Evolutionary conservation across 352 stramenopile genomes (phyloP).

Genomic region (Thalassiosira ordinaria): DNA sequence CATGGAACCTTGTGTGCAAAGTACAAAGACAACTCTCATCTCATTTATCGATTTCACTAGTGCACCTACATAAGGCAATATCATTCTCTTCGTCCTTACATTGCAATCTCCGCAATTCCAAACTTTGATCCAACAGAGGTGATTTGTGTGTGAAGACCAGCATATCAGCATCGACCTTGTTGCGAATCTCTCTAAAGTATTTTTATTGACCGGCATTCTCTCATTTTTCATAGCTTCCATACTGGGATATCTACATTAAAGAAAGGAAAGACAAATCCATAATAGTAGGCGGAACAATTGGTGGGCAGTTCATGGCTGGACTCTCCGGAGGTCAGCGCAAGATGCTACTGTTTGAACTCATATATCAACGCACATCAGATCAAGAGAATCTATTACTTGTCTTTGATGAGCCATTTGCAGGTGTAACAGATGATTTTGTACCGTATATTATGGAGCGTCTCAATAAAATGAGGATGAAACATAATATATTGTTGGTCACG

Average conservation of each 20-base stretch:
- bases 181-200: too few species aligned
- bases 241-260: conserved; percentile 72
- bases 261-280: conserved; percentile 65
- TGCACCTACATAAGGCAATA: conserved; percentile 80
- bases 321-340: conserved; percentile 73
- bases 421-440: conserved; percentile 78
- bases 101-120: conserved; percentile 62
- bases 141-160: too few species aligned
- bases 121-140: conserved; percentile 67
- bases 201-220: too few species aligned
- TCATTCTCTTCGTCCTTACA: conserved; percentile 69
- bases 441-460: conserved; percentile 68
- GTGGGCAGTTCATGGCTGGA: conserved; percentile 71
- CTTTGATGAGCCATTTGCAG: conserved; percentile 77
- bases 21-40: too few species aligned
- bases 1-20: too few species aligned
- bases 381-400: conserved; percentile 68
- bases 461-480: conserved; percentile 62
- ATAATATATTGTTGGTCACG: conserved; percentile 76
- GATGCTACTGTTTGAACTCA: conserved; percentile 74
- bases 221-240: conserved; percentile 50
- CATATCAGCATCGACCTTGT: too few species aligned
- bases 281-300: conserved; percentile 71
- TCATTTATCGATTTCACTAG: too few species aligned
- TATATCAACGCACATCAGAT: conserved; percentile 57